Conservation (phyloP, 1,139 yeast species). For the Suhomyces terraborum region DNA sequence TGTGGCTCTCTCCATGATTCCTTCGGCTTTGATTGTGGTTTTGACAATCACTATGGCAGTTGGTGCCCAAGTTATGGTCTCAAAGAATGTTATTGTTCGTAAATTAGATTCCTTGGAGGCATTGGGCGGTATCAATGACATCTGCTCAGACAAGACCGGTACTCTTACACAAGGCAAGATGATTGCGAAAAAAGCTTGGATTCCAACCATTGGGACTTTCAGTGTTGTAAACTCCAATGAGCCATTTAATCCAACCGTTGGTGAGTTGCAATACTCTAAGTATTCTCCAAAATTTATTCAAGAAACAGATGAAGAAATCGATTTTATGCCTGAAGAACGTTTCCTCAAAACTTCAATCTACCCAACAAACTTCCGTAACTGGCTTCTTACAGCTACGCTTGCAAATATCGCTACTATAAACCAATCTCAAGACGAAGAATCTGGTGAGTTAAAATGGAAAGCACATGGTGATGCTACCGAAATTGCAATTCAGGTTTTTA, state of each 20-base stretch:
- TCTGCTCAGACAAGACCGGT: constrained; percentile 58
- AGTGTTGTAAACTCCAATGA: constrained; percentile 37
- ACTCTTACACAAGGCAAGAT: constrained; percentile 54
- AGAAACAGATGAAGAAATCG: constrained; percentile 36
- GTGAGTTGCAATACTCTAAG: constrained; percentile 29
- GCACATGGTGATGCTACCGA: constrained; percentile 44
- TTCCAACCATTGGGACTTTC: constrained; percentile 39
- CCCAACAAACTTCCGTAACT: constrained; percentile 21
- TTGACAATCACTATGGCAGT: constrained; percentile 53
- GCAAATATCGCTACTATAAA: constrained; percentile 38
- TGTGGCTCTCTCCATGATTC: constrained; percentile 55
- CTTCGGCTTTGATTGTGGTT: constrained; percentile 58
- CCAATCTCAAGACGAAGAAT: constrained; percentile 27
- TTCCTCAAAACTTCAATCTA: constrained; percentile 12
- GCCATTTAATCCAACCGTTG: constrained; percentile 45
- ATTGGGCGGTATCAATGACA: constrained; percentile 51
- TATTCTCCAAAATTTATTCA: constrained; percentile 28
- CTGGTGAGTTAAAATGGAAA: constrained; percentile 35
- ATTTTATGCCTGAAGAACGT: constrained; percentile 21
- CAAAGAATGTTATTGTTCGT: constrained; percentile 47
- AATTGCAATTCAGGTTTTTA: constrained; percentile 39
- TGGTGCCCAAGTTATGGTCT: constrained; percentile 51
- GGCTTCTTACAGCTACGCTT: constrained; percentile 35
- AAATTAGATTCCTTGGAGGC: constrained; percentile 51
- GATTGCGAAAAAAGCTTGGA: constrained; percentile 44